A percentile compares a stretch with the other conserved stretches of the same genome.
These are phyloP conservation scores for Rhododendron ferrugineum DNA, from an alignment of 148 eudicot genomes.

Conservation along the genomic window DNA sequence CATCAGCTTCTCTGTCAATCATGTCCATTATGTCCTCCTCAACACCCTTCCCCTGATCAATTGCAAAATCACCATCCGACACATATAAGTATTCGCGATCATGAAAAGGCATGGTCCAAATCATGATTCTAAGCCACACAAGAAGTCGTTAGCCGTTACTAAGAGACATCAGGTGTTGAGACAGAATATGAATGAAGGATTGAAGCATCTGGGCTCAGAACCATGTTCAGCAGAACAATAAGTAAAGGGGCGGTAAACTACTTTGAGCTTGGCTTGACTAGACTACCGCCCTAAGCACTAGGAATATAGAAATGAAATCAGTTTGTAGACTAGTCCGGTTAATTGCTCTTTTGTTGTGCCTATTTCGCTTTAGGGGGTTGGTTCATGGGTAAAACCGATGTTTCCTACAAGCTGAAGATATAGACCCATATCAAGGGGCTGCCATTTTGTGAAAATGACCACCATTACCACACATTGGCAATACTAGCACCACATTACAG, in stretches of 20 bases:
- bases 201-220: background rate
- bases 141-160: background rate
- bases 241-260: background rate
- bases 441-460: background rate
- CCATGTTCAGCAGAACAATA: background rate
- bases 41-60: conserved; percentile 70
- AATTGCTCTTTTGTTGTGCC: background rate
- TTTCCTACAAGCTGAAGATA: background rate
- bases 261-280: background rate
- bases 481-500: background rate
- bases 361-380: background rate
- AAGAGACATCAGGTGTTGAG: background rate
- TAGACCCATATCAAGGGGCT: background rate
- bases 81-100: background rate
- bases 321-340: background rate
- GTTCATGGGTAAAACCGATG: background rate
- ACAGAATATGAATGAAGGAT: background rate
- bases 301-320: background rate
- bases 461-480: background rate
- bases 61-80: background rate
- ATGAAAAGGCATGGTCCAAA: background rate
- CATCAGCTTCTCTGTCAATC: conserved; percentile 99
- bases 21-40: conserved; percentile 99
- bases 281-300: background rate
- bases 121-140: background rate